phyloP scores from a whole-genome alignment of 2,329 filamentous ascomycete species.

The Allantophomopsis cytisporea region DNA sequence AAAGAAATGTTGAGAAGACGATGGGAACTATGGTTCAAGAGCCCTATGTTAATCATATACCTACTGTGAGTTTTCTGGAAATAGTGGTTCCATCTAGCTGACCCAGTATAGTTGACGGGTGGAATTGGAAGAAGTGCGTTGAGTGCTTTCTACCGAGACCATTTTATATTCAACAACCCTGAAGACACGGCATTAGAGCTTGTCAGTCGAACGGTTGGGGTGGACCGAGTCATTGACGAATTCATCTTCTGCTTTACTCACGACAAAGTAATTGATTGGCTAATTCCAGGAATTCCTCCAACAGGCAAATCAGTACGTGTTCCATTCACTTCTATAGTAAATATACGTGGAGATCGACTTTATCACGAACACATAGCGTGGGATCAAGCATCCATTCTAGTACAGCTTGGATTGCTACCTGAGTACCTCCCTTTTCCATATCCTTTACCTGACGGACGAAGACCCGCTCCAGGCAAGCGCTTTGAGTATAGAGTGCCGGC shows the following conservation, averaged over 20 bases:
- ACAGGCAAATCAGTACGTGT: constrained; percentile 39
- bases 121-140: constrained; percentile 52
- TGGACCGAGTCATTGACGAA: constrained; percentile 60
- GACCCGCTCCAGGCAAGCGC: constrained; percentile 18
- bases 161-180: constrained; percentile 66
- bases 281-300: constrained; percentile 48
- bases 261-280: constrained; percentile 49
- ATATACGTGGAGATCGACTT: constrained; percentile 52
- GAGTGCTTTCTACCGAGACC: constrained; percentile 54
- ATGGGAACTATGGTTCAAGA: constrained; percentile 75
- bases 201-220: constrained; percentile 56
- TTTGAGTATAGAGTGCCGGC: constrained; percentile 48
- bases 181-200: constrained; percentile 54
- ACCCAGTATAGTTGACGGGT: constrained; percentile 36
- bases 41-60: constrained; percentile 68
- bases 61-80: constrained; percentile 35
- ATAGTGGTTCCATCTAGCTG: background rate
- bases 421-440: constrained; percentile 15
- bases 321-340: constrained; percentile 51
- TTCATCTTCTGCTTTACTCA: constrained; percentile 56
- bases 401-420: constrained; percentile 43
- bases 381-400: constrained; percentile 51
- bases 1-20: constrained; percentile 54
- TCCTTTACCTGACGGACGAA: constrained; percentile 21
- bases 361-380: constrained; percentile 61